A percentile compares a stretch with the other conserved stretches of the same genome.
Evolutionary conservation across 2,329 filamentous ascomycete genomes (phyloP).

Genomic region (Alternaria longipes): DNA sequence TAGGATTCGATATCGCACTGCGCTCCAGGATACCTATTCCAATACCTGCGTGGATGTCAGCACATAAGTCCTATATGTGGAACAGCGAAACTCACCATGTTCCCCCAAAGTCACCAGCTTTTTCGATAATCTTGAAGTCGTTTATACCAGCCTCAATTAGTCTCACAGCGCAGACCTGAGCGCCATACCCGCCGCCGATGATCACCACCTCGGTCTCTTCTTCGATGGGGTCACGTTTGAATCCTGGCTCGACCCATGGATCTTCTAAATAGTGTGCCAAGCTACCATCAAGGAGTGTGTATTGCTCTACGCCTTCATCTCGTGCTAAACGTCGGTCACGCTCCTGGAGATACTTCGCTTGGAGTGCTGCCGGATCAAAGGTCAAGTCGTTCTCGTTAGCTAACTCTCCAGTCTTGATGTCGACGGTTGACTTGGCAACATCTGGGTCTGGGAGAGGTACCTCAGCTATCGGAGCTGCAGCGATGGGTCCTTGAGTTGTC

Average conservation of each 20-base stretch:
- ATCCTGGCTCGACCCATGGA: slow-evolving; percentile 39
- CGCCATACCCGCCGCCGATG: slow-evolving; percentile 57
- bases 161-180: slow-evolving; percentile 52
- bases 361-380: slow-evolving; percentile 37
- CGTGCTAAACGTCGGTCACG: slow-evolving; percentile 40
- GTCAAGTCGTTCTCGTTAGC: slow-evolving; percentile 26
- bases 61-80: slow-evolving; percentile 10
- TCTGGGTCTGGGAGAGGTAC: slow-evolving; percentile 21
- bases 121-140: slow-evolving; percentile 55
- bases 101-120: slow-evolving; percentile 57
- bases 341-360: slow-evolving; percentile 41
- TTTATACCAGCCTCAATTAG: slow-evolving; percentile 47
- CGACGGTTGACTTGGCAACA: slow-evolving; percentile 24
- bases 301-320: slow-evolving; percentile 40
- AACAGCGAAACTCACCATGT: slow-evolving; percentile 49
- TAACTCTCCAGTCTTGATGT: slow-evolving; percentile 27
- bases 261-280: slow-evolving; percentile 38
- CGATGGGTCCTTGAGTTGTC: slow-evolving; percentile 20
- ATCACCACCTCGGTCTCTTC: slow-evolving; percentile 47
- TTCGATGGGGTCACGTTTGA: slow-evolving; percentile 36
- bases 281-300: slow-evolving; percentile 37
- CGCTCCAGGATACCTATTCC: slow-evolving; percentile 49
- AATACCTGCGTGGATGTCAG: slow-evolving; percentile 45
- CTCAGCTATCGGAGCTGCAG: slow-evolving; percentile 28
- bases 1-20: slow-evolving; percentile 43